A percentile compares a stretch with the other conserved stretches of the same genome.
These are phyloP conservation scores for Lactarius sp. DNA, from an alignment of 768 basidiomycete species.

Conservation along the genomic window DNA sequence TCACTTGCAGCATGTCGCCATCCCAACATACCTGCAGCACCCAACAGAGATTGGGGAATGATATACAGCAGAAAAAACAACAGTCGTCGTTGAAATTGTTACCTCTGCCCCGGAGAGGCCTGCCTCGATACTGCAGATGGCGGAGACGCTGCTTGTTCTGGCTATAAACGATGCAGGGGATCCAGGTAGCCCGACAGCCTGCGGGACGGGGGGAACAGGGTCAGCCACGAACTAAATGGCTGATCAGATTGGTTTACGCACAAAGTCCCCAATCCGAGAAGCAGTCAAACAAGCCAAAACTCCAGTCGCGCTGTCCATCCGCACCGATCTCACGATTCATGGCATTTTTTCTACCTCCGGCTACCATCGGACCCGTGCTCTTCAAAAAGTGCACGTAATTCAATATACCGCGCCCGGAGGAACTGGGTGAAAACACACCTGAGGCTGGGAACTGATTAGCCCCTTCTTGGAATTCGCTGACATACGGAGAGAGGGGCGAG, in stretches of 20 bases:
- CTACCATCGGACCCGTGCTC: constrained; percentile 1
- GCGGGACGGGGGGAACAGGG: background rate
- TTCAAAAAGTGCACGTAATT: background rate
- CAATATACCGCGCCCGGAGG: too few species aligned
- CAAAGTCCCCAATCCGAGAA: constrained; percentile 29
- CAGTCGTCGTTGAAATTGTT: constrained; percentile 37
- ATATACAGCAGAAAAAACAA: constrained; percentile 34
- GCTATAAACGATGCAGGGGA: constrained; percentile 41
- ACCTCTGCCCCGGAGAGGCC: constrained; percentile 38
- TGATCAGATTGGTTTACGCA: constrained; percentile 8
- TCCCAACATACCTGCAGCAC: constrained; percentile 37
- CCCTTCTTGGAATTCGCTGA: background rate
- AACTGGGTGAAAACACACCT: background rate
- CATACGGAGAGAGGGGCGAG: background rate
- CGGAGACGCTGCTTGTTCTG: constrained; percentile 40
- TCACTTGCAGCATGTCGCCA: background rate
- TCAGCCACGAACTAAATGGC: background rate
- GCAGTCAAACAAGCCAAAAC: constrained; percentile 29
- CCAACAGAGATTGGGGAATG: constrained; percentile 35
- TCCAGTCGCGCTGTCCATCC: constrained; percentile 35
- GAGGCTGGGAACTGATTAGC: constrained; percentile 12
- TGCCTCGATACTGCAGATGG: constrained; percentile 35
- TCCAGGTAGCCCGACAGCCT: constrained; percentile 39
- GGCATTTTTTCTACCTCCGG: constrained; percentile 25
- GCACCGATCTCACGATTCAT: constrained; percentile 28